Percentiles rank a stretch among this genome's conserved stretches.
phyloP scores from a whole-genome alignment of 2,329 filamentous ascomycete species.

The Beauveria caledonica region DNA sequence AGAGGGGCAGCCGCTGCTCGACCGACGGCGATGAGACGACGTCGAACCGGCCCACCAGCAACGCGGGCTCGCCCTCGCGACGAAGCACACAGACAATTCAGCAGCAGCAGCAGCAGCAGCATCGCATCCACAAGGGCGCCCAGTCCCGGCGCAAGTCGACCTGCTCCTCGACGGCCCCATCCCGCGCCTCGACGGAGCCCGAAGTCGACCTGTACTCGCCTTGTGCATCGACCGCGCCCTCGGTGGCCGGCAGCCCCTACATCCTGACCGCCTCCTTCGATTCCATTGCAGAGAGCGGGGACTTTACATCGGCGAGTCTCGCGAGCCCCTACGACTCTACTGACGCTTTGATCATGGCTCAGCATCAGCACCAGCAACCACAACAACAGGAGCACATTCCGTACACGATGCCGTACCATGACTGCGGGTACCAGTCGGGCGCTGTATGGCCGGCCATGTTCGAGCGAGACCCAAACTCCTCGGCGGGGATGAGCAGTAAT shows the following conservation, averaged over 20 bases:
- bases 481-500: not conserved
- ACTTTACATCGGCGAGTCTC: not conserved
- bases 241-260: constrained; percentile 6
- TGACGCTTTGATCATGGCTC: not conserved
- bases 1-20: constrained; percentile 18
- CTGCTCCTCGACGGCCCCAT: not conserved
- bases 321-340: not conserved
- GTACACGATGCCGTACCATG: constrained; percentile 5
- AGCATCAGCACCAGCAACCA: not conserved
- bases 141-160: constrained; percentile 7
- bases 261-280: constrained; percentile 1
- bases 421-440: not conserved
- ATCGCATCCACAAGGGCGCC: constrained; percentile 4
- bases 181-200: constrained; percentile 7
- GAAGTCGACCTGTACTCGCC: constrained; percentile 1
- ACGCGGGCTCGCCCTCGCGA: constrained; percentile 5
- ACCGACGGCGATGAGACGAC: constrained; percentile 12
- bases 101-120: not conserved
- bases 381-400: not conserved
- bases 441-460: not conserved
- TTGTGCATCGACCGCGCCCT: not conserved
- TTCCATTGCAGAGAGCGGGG: not conserved
- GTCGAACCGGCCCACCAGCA: constrained; percentile 4
- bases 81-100: not conserved
- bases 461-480: not conserved